These are phyloP conservation scores for Iberis pinnata DNA, from an alignment of 345 rosid genomes.

Conservation along the genomic window DNA sequence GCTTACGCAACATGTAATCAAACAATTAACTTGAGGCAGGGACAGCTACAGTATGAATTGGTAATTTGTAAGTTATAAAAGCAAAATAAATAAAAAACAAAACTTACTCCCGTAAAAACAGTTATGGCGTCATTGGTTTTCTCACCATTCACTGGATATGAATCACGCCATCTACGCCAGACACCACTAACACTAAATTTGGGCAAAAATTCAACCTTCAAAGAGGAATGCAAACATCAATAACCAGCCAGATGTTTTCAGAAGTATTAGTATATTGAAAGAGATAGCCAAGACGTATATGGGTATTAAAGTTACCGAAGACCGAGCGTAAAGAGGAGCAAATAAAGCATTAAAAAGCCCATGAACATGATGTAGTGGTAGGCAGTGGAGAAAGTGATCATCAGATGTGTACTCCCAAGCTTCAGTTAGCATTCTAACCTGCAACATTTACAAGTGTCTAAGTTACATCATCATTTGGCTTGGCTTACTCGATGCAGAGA, in stretches of 20 bases:
- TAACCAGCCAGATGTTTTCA: conserved; percentile 7
- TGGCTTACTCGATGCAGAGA: conserved; percentile 15
- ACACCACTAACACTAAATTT: conserved; percentile 90
- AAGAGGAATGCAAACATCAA: conserved; percentile 11
- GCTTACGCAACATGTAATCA: not conserved
- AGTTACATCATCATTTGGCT: not conserved
- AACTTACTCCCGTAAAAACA: conserved; percentile 89
- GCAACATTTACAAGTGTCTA: conserved; percentile 20
- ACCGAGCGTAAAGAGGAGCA: conserved; percentile 80
- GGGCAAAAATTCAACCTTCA: conserved; percentile 92
- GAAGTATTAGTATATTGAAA: not conserved
- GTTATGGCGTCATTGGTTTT: conserved; percentile 56
- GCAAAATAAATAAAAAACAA: not conserved
- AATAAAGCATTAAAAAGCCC: conserved; percentile 88
- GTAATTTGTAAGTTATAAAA: not conserved
- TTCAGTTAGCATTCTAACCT: conserved; percentile 76
- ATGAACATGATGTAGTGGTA: conserved; percentile 97
- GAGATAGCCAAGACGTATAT: conserved; percentile 1
- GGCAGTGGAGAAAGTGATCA: conserved; percentile 83
- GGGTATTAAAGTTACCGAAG: conserved; percentile 41
- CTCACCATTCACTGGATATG: conserved; percentile 52
- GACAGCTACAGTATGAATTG: not conserved
- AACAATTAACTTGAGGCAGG: conserved; percentile 6
- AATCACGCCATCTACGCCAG: conserved; percentile 94
- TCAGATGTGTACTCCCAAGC: conserved; percentile 87